Evolutionary conservation across 148 eudicot genomes (phyloP).

Genomic region (Silene conica): DNA sequence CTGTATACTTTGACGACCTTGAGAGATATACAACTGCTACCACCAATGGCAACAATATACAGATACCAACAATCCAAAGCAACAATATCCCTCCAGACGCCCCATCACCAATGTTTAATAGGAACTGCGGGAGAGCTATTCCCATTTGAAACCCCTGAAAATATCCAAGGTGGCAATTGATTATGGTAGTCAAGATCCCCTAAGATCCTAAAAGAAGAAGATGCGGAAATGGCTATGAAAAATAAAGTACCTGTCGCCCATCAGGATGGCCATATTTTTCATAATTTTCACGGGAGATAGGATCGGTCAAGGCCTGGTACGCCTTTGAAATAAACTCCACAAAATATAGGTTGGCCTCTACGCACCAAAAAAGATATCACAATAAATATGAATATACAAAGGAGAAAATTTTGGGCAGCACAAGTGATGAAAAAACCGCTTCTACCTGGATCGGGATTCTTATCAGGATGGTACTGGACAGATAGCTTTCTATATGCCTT

Average conservation of each 20-base stretch:
- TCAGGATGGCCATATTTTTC: slow-evolving; percentile 99
- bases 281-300: slow-evolving; percentile 82
- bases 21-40: slow-evolving; percentile 73
- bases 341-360: slow-evolving; percentile 87
- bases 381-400: background rate
- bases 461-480: slow-evolving; percentile 93
- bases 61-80: slow-evolving; percentile 77
- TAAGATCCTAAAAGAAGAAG: background rate
- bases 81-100: slow-evolving; percentile 74
- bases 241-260: slow-evolving; percentile 81
- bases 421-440: slow-evolving; percentile 17
- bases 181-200: background rate
- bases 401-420: background rate
- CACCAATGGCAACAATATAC: slow-evolving; percentile 81
- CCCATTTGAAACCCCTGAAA: slow-evolving; percentile 94
- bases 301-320: slow-evolving; percentile 93
- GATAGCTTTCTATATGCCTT: slow-evolving; percentile 94
- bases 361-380: slow-evolving; percentile 14
- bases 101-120: slow-evolving; percentile 64
- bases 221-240: background rate
- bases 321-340: slow-evolving; percentile 91
- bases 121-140: slow-evolving; percentile 86
- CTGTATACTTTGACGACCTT: slow-evolving; percentile 71
- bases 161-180: slow-evolving; percentile 16
- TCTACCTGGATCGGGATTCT: slow-evolving; percentile 98